Evolutionary conservation across 2,329 filamentous ascomycete genomes (phyloP).

Genomic region (Cladosporium sp.): DNA sequence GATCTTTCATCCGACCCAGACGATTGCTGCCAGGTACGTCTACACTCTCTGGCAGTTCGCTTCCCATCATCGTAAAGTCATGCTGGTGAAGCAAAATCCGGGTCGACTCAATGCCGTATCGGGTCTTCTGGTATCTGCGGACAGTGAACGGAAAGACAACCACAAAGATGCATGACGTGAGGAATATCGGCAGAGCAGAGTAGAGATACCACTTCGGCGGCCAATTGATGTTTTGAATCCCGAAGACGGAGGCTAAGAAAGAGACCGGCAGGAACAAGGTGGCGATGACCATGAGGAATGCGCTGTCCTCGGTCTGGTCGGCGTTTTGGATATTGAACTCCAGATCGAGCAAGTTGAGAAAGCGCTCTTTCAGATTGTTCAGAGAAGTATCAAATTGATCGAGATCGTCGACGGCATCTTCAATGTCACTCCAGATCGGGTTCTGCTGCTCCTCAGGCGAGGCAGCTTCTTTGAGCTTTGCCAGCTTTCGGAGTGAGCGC

Average conservation of each 20-base stretch:
- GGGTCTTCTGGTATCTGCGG: conserved; percentile 30
- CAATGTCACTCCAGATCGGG: conserved; percentile 40
- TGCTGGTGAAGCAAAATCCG: conserved; percentile 30
- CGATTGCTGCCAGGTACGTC: conserved; percentile 25
- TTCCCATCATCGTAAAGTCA: conserved; percentile 40
- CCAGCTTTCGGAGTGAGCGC: conserved; percentile 39
- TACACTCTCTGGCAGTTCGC: conserved; percentile 38
- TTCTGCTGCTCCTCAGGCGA: conserved; percentile 35
- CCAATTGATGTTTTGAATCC: conserved; percentile 39
- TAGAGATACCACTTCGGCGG: conserved; percentile 39
- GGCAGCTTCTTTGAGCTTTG: conserved; percentile 37
- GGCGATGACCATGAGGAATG: conserved; percentile 39
- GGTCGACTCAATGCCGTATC: conserved; percentile 34
- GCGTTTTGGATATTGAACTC: conserved; percentile 44
- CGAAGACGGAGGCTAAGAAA: conserved; percentile 40
- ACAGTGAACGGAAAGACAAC: conserved; percentile 34
- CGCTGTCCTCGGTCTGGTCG: conserved; percentile 39
- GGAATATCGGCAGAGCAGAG: conserved; percentile 37
- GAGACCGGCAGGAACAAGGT: conserved; percentile 41
- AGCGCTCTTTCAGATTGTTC: conserved; percentile 40
- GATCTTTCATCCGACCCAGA: conserved; percentile 14
- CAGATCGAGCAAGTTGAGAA: conserved; percentile 44
- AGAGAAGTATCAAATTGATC: conserved; percentile 40
- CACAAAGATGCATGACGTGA: conserved; percentile 34
- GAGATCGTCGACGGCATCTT: conserved; percentile 41